These are phyloP conservation scores for Rhodotorula sp. DNA, from an alignment of 1,284 basidiomycete species.

Conservation along the genomic window DNA sequence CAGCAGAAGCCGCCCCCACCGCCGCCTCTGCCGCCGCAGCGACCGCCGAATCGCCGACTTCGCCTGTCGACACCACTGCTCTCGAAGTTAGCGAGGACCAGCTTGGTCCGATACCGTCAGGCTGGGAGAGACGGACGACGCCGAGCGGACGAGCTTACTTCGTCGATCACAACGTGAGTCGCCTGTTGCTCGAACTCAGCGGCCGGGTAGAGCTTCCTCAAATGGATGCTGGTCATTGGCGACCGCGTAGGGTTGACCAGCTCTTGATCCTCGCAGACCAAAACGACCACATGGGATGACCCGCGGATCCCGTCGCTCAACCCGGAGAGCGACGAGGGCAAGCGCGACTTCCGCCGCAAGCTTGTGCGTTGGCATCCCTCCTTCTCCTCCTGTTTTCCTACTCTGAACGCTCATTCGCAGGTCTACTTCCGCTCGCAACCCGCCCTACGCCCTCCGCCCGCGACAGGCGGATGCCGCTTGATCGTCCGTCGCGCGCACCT, in stretches of 20 bases:
- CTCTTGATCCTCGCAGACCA: conserved; percentile 9
- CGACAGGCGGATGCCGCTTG: conserved; percentile 81
- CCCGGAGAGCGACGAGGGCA: conserved; percentile 96
- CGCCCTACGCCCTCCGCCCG: conserved; percentile 70
- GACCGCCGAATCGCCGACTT: neutral
- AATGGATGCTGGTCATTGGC: no score
- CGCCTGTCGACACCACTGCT: conserved; percentile 44
- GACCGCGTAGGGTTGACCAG: no score
- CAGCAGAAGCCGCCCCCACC: neutral
- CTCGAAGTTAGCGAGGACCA: conserved; percentile 74
- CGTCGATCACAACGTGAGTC: conserved; percentile 72
- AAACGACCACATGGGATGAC: conserved; percentile 94
- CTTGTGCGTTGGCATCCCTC: conserved; percentile 53
- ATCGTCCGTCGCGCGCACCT: conserved; percentile 84
- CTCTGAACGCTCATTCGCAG: conserved; percentile 1
- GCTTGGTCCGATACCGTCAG: conserved; percentile 73
- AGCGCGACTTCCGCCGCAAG: conserved; percentile 97
- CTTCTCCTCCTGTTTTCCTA: no score
- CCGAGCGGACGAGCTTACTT: conserved; percentile 91
- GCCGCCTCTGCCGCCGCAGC: neutral
- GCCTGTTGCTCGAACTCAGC: no score
- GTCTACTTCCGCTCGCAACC: conserved; percentile 99
- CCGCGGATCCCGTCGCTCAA: conserved; percentile 77
- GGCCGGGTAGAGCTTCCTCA: neutral
- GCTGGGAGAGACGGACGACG: conserved; percentile 94